phyloP scores from a whole-genome alignment of 768 basidiomycete genomes.

The Auricularia auricula-judae region DNA sequence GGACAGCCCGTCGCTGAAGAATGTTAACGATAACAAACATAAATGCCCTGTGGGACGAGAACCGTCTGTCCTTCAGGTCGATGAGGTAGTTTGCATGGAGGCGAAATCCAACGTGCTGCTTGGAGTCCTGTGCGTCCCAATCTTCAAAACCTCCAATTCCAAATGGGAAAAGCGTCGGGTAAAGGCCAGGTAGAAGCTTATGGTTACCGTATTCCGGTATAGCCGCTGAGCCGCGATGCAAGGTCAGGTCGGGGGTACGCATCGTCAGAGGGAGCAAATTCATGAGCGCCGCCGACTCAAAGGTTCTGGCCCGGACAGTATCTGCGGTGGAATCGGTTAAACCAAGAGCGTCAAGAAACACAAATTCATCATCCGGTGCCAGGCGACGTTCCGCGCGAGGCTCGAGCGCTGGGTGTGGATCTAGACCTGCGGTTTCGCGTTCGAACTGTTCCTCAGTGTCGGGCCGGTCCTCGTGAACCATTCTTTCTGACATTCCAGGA shows the following conservation, averaged over 20 bases:
- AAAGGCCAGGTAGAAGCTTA: slow-evolving; percentile 19
- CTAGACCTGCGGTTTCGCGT: slow-evolving; percentile 19
- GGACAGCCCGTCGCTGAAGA: slow-evolving; percentile 13
- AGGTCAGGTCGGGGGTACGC: slow-evolving; percentile 14
- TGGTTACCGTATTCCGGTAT: slow-evolving; percentile 23
- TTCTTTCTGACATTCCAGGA: background rate
- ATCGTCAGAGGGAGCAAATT: slow-evolving; percentile 10
- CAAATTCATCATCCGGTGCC: background rate
- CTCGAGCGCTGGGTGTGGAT: slow-evolving; percentile 14
- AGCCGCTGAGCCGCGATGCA: slow-evolving; percentile 13
- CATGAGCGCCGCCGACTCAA: slow-evolving; percentile 16
- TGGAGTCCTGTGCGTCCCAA: background rate
- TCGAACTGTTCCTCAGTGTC: slow-evolving; percentile 10
- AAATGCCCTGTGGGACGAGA: slow-evolving; percentile 17
- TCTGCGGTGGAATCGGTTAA: slow-evolving; percentile 20
- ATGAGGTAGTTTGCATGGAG: slow-evolving; percentile 17
- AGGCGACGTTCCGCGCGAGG: background rate
- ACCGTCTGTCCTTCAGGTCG: slow-evolving; percentile 11
- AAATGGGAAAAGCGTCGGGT: slow-evolving; percentile 21
- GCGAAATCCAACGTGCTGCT: slow-evolving; percentile 8
- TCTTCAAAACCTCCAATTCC: slow-evolving; percentile 24
- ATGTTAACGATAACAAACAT: slow-evolving; percentile 21
- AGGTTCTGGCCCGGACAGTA: slow-evolving; percentile 12
- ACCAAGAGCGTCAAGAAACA: slow-evolving; percentile 20
- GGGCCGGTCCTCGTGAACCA: slow-evolving; percentile 11